Base-by-base conservation (phyloP, 2,329 filamentous ascomycete species). In the Trichoderma semiorbis region DNA sequence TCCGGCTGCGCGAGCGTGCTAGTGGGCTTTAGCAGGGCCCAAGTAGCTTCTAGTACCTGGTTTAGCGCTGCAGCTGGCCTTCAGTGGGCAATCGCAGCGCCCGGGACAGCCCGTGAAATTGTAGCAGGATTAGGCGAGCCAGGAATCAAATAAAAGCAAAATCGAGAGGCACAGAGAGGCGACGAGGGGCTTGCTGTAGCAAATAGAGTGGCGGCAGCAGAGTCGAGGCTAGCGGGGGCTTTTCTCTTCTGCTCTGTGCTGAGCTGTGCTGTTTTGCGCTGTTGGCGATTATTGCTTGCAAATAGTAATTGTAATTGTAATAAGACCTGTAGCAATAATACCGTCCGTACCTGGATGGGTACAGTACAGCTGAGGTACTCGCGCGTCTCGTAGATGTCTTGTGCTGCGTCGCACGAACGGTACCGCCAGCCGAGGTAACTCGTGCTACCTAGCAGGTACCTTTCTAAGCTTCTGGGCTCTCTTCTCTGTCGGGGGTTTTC, bases 191-290 rank as follows among this genome's bases (percentile, higher is more conserved):
- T 34, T 34, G 57, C 39, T n/a, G 66, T 69, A 61, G 66, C 66
- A 69, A 61, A 69, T 69, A 69, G 66, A 69, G 66, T 69, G 66
- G 36, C 28, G 55, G 66, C 57, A 53, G 34, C 66, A 43, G 18
- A 62, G 62, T 62, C 66, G 21, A 69, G 66, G 66, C 57, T 61
- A 69, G 66, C 36, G 55, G n/a, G 55, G n/a, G 47, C 47, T 53
- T 0, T 53, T 12, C 1, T n/a, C n/a, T 0, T 50, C 2, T 50
- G 43, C 21, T 0, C n/a, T 50, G 18, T 43, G 7, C 18, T 43
- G 39, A 8, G 18, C 39, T 43, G 34, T 16, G 34, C 7, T 43
- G 39, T 43, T 50, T 43, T 43, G 43, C 43, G 18, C 36, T 69
- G 66, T 30, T 47, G 30, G 63, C 39, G 39, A 21, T 24, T 28